phyloP scores from a whole-genome alignment of 306 rosid genomes.

The Fragaria nilgerrensis region DNA sequence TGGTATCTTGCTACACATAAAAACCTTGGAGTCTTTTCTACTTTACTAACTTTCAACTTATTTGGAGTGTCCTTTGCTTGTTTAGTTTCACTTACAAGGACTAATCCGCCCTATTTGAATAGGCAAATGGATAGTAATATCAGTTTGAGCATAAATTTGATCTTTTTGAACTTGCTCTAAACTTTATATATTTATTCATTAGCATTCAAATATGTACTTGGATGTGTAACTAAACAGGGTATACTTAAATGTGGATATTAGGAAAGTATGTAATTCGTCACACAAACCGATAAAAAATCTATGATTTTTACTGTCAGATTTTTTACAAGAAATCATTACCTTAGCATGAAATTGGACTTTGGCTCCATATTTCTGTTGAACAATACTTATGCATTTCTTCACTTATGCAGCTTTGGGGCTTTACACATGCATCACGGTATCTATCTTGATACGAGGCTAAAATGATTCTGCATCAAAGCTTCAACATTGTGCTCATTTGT shows the following conservation, averaged over 20 bases:
- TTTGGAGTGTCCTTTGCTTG: background rate
- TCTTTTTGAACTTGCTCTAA: background rate
- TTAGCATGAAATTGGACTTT: background rate
- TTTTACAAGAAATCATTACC: background rate
- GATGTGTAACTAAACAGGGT: background rate
- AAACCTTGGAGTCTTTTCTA: background rate
- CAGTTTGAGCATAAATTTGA: background rate
- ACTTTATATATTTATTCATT: too few relatives aligned
- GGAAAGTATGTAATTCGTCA: background rate
- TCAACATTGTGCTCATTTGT: conserved; percentile 1
- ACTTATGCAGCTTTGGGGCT: conserved; percentile 91
- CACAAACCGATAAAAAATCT: background rate
- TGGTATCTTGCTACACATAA: background rate
- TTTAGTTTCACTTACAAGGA: background rate
- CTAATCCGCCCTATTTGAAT: background rate
- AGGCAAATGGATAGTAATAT: background rate
- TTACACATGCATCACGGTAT: conserved; percentile 72
- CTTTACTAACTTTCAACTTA: background rate
- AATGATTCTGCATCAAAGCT: conserved; percentile 8
- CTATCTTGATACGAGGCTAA: conserved; percentile 34
- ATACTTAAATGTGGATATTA: background rate
- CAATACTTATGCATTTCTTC: background rate
- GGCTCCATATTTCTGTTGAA: background rate
- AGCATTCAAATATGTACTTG: background rate
- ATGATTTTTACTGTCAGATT: background rate